A percentile compares a stretch with the other conserved stretches of the same genome.
phyloP scores from a whole-genome alignment of 495 filamentous ascomycete genomes.

The Xylaria telfairii region DNA sequence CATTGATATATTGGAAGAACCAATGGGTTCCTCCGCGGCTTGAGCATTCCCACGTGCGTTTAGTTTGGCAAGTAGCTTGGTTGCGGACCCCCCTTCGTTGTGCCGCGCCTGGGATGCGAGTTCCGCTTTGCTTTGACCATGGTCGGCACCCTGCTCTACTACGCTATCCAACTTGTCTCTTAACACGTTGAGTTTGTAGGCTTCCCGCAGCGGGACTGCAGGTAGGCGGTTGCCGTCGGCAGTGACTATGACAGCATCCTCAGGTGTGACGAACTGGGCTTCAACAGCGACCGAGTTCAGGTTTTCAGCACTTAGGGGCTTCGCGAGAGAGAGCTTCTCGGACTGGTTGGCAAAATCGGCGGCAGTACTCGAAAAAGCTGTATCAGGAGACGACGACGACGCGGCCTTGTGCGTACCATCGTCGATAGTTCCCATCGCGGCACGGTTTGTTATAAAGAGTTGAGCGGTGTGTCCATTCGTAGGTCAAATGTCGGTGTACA shows the following conservation, averaged over 20 bases:
- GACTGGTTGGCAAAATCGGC: conserved; percentile 60
- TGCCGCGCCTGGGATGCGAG: neutral
- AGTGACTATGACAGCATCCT: conserved; percentile 73
- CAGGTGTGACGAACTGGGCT: conserved; percentile 70
- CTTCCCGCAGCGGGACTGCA: conserved; percentile 67
- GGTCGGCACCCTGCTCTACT: conserved; percentile 26
- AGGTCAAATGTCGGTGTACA: neutral
- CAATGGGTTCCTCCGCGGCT: conserved; percentile 32
- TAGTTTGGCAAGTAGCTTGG: conserved; percentile 23
- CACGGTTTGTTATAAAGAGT: neutral
- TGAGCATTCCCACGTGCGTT: conserved; percentile 19
- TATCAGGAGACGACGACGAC: neutral
- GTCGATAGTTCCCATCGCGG: neutral
- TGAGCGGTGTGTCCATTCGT: neutral
- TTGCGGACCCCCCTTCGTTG: neutral
- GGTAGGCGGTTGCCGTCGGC: conserved; percentile 69
- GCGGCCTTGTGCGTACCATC: neutral
- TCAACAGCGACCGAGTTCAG: conserved; percentile 60
- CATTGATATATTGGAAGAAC: conserved; percentile 42
- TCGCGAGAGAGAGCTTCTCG: conserved; percentile 61
- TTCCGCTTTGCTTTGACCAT: conserved; percentile 3
- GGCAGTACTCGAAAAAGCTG: conserved; percentile 33
- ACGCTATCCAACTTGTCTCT: conserved; percentile 55
- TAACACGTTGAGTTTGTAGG: conserved; percentile 68
- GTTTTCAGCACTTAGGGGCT: conserved; percentile 30